A percentile compares a stretch with the other conserved stretches of the same genome.
Conservation (phyloP, 495 filamentous ascomycete genomes). For the Talaromyces trachyspermus region DNA sequence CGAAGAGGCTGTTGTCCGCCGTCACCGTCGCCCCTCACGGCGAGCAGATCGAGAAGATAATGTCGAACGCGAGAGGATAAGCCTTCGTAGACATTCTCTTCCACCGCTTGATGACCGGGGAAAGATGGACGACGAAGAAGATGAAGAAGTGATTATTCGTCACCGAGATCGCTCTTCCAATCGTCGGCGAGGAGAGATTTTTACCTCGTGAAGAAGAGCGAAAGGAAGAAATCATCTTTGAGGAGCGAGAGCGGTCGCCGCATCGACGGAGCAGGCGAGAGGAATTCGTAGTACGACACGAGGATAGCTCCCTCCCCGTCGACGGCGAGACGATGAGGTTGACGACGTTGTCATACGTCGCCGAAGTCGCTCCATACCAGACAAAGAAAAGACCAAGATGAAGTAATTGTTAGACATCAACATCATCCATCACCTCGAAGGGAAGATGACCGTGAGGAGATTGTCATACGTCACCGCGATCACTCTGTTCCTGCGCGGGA, state of each 20-base stretch:
- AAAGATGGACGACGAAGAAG: too few relatives aligned
- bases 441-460: conserved; percentile 18
- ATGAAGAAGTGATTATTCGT: too few relatives aligned
- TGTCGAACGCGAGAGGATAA: too few relatives aligned
- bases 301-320: conserved; percentile 6
- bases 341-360: conserved; percentile 11
- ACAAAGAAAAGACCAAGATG: conserved; percentile 13
- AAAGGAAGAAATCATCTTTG: conserved; percentile 17
- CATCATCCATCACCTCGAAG: conserved; percentile 12
- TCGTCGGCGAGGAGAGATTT: too few relatives aligned
- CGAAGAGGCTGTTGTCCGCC: too few relatives aligned
- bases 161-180: too few relatives aligned
- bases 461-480: conserved; percentile 21
- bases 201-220: too few relatives aligned
- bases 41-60: too few relatives aligned
- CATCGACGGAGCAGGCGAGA: conserved; percentile 5
- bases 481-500: background rate
- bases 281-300: conserved; percentile 1
- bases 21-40: too few relatives aligned
- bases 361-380: conserved; percentile 15
- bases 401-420: conserved; percentile 17
- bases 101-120: too few relatives aligned
- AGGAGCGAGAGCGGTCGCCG: conserved; percentile 6
- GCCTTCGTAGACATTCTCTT: too few relatives aligned
- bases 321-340: background rate